Base-by-base conservation (phyloP, 495 filamentous ascomycete genomes). In the Penicillium lagena region DNA sequence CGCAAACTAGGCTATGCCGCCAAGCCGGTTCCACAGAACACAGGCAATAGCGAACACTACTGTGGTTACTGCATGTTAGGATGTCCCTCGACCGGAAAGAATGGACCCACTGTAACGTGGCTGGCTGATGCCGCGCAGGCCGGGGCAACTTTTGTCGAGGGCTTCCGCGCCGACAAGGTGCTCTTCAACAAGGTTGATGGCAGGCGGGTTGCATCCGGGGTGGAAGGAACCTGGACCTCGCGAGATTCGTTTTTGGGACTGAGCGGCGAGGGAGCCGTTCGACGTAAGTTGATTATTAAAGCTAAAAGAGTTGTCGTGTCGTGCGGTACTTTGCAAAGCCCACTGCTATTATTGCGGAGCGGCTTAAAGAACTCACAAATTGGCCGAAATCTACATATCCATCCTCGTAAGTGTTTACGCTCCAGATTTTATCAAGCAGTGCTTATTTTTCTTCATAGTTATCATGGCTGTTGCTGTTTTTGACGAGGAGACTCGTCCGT, bases 251-350 rank as follows among this genome's bases (percentile, higher is more conserved):
- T 78, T 29, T 76, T 80, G 9, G 76, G 76, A 2, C 62, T 81
- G 4, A 67, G 72, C 13, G 78, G 76, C 0, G 55, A 65, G 9
- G 64, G 66, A 13, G 69, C 64, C 0, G 71, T 60, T 1, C 67
- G 63, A 35, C 72, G 83, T n/a, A 66, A 80, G 50, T 71, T 94
- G 11, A 70, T 80, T 35, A 74, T 95, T 39, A 86, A 78, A 51
- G 89, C 90, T 0, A 90, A 89, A 70, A 85, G 82, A 50, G 87
- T 96, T 1, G 76, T 96, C 15, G 63, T 95, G 9, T 83, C 86
- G 1, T 73, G 73, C 35, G 90, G 90, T 7, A 76, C 81, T 1
- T 63, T 96, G 38, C 75, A 87, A 42, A 86, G 80, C 43, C 90
- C 90, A 3, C 59, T 91, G 1, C 56, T 97, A 7, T 67, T 96